Base-by-base conservation (phyloP, 139 green algal genomes). In the Chlorella ohadii region DNA sequence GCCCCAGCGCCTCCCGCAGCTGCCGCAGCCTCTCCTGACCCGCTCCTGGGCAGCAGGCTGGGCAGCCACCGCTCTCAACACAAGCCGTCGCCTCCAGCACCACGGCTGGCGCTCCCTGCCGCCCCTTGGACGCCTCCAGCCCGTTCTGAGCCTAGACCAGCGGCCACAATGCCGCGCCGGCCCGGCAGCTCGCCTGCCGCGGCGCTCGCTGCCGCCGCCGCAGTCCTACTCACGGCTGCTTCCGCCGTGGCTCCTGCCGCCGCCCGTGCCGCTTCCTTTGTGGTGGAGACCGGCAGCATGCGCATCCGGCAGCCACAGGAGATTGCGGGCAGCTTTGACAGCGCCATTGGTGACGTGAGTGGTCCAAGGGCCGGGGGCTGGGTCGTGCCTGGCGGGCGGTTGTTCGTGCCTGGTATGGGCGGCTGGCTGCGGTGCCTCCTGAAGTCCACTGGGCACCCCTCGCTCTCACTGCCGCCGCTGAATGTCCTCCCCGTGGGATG, bases 211-310 rank as follows among this genome's bases (percentile, higher is more conserved):
- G 55, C 23, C 28, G 16, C 39, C 17, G 74, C 33, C 36, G 34
- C n/a, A 55, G n/a, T 65, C 38, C 39, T 83, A 61, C 36, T 51
- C 11, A 33, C 71, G 28, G 28, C 34, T 61, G 12, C 57, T 74
- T 59, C 51, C 51, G 51, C 51, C 15, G 15, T 59, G 3, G 55
- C 25, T 39, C 12, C 66, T 27, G 33, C n/a, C 25, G 47, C 34
- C 65, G 63, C 84, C 22, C 25, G 34, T 23, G 57, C 39, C 23
- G 73, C 76, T 23, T 67, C 83, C 17, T 91, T 86, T 65, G 66
- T 85, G 7, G 92, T 95, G 0, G 91, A 95, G 66, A 91, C 72
- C 23, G 82, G 92, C 44, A 86, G 64, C 38, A 78, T 95, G n/a
- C 71, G 51, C 28, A 84, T 95, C 28, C 84, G 74, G 27, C 51